phyloP scores from a whole-genome alignment of 306 rosid species.

The Quercus aquifolioides region DNA sequence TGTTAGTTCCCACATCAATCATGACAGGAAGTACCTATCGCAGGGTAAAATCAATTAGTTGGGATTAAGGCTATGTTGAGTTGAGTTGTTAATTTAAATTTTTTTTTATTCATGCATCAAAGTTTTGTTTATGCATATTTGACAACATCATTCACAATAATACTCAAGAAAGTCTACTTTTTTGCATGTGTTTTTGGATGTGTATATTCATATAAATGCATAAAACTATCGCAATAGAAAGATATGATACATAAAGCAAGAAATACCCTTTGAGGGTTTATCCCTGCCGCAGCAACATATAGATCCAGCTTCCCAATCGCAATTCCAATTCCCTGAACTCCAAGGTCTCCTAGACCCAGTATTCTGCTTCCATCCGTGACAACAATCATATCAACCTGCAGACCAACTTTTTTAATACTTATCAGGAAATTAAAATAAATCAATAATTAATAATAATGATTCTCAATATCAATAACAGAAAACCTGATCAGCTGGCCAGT shows the following conservation, averaged over 20 bases:
- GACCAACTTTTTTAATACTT: background rate
- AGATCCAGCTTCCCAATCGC: constrained; percentile 92
- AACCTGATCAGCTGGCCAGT: constrained; percentile 99
- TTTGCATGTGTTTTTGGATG: background rate
- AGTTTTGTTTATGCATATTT: constrained; percentile 4
- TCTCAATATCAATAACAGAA: background rate
- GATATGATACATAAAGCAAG: constrained; percentile 8
- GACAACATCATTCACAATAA: constrained; percentile 9
- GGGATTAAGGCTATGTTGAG: background rate
- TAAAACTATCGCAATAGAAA: constrained; percentile 16
- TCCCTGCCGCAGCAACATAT: constrained; percentile 99
- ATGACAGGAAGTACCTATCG: constrained; percentile 92
- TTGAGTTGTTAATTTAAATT: background rate
- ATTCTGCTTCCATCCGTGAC: constrained; percentile 99
- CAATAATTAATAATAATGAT: background rate
- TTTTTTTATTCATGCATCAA: background rate
- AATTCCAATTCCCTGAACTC: constrained; percentile 97
- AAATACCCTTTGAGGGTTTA: constrained; percentile 95
- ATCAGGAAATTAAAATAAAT: background rate
- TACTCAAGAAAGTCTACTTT: background rate
- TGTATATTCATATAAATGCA: background rate
- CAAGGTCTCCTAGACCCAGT: constrained; percentile 99
- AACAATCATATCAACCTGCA: constrained; percentile 99
- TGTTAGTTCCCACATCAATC: constrained; percentile 99
- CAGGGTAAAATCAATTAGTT: background rate